Percentiles rank a stretch among this genome's conserved stretches.
These are phyloP conservation scores for Melanomma pulvis-pyrius DNA, from an alignment of 495 filamentous ascomycete species.

Conservation along the genomic window DNA sequence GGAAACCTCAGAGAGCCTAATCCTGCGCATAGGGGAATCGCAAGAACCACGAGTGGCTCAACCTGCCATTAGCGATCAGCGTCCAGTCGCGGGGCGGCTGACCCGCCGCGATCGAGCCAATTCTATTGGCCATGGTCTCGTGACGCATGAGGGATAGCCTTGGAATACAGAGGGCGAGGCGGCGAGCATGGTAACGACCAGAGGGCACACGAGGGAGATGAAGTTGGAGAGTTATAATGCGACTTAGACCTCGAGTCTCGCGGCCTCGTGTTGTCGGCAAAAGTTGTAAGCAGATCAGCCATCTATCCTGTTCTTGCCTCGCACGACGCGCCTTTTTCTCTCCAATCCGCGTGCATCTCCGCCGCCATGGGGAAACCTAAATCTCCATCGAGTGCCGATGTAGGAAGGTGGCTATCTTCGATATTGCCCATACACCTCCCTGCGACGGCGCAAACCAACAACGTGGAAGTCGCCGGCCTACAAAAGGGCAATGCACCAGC, in stretches of 20 bases:
- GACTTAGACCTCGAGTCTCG: background rate
- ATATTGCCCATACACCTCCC: too few species aligned
- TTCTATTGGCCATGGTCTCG: conserved; percentile 22
- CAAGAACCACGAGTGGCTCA: conserved; percentile 4
- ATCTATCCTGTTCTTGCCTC: background rate
- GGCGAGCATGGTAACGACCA: background rate
- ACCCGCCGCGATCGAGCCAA: conserved; percentile 6
- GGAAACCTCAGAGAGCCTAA: conserved; percentile 30
- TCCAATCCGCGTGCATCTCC: background rate
- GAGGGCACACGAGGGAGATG: background rate
- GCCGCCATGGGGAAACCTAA: background rate
- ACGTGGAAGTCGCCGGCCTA: too few species aligned
- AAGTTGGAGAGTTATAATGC: background rate
- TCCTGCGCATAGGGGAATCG: conserved; percentile 28
- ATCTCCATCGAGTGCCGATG: background rate
- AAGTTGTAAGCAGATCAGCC: conserved; percentile 14
- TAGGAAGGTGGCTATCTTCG: too few species aligned
- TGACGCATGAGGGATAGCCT: too few species aligned
- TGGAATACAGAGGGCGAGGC: background rate
- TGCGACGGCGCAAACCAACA: too few species aligned
- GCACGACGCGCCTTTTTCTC: background rate
- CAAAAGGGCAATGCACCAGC: too few species aligned
- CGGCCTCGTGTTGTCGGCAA: conserved; percentile 14
- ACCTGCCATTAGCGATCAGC: conserved; percentile 33
- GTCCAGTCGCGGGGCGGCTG: conserved; percentile 4